phyloP scores from a whole-genome alignment of 306 rosid species.

The Cyamopsis tetragonoloba region DNA sequence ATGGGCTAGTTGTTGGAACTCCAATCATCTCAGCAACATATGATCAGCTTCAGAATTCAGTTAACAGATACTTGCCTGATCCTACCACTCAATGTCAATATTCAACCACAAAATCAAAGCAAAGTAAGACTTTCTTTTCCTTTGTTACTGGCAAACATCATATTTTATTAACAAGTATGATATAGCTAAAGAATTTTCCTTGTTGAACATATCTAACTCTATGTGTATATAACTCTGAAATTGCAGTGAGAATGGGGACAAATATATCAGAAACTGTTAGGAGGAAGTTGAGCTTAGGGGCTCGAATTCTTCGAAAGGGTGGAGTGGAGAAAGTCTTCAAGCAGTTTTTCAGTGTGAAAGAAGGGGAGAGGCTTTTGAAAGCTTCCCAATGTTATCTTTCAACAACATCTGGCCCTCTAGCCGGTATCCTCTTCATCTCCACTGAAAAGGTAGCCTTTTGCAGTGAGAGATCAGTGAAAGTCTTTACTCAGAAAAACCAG shows the following conservation, averaged over 20 bases:
- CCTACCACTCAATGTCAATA: slow-evolving; percentile 14
- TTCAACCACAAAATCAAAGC: slow-evolving; percentile 16
- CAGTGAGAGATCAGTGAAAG: slow-evolving; percentile 55
- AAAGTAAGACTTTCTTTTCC: slow-evolving; percentile 17
- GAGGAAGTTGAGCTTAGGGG: slow-evolving; percentile 60
- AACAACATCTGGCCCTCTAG: slow-evolving; percentile 72
- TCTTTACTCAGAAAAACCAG: slow-evolving; percentile 38
- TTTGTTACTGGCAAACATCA: background rate
- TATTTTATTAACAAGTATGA: background rate
- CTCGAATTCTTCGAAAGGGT: slow-evolving; percentile 52
- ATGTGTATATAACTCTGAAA: background rate
- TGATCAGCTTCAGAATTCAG: slow-evolving; percentile 24
- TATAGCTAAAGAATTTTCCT: too few relatives aligned
- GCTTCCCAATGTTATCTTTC: slow-evolving; percentile 58
- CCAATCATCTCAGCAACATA: slow-evolving; percentile 27
- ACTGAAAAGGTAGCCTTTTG: slow-evolving; percentile 60
- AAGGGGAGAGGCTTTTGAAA: slow-evolving; percentile 55
- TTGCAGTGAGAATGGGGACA: slow-evolving; percentile 39
- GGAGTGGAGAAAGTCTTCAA: slow-evolving; percentile 51
- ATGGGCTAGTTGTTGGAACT: slow-evolving; percentile 35
- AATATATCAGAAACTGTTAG: slow-evolving; percentile 60
- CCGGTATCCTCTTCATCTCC: slow-evolving; percentile 72
- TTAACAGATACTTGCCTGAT: slow-evolving; percentile 28
- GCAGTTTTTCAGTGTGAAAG: slow-evolving; percentile 37
- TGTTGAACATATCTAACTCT: background rate